A percentile compares a stretch with the other conserved stretches of the same genome.
Conservation (phyloP, 345 rosid genomes). For the Ailanthus altissimus region DNA sequence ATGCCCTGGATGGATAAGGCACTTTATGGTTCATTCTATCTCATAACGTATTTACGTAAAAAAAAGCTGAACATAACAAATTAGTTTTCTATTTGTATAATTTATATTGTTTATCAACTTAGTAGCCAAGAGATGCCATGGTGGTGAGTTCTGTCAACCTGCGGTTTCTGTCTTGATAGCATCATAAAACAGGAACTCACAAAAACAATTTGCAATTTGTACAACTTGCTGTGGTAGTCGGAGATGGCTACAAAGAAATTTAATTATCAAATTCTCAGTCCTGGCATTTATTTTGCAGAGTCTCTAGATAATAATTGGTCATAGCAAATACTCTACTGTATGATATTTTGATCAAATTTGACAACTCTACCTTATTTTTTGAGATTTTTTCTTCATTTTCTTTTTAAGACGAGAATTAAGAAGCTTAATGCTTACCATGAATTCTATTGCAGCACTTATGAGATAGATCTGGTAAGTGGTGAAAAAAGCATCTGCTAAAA, state of each 20-base stretch:
- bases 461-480: slow-evolving; percentile 68
- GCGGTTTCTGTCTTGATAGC: background rate
- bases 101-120: background rate
- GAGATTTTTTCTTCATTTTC: background rate
- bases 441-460: slow-evolving; percentile 70
- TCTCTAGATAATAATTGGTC: background rate
- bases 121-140: slow-evolving; percentile 18
- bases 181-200: slow-evolving; percentile 10
- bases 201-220: slow-evolving; percentile 15
- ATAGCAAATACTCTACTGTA: background rate
- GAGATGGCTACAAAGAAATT: background rate
- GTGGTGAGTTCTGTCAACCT: background rate
- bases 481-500: slow-evolving; percentile 72
- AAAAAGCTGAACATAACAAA: no score
- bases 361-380: background rate
- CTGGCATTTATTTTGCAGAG: slow-evolving; percentile 1
- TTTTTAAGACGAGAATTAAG: no score
- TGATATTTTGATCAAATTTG: background rate
- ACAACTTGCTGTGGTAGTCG: slow-evolving; percentile 1
- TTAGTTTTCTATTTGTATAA: background rate
- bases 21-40: no score
- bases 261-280: background rate
- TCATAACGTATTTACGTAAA: background rate
- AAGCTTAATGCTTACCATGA: slow-evolving; percentile 44
- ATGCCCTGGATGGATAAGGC: no score